phyloP scores from a whole-genome alignment of 2,329 filamentous ascomycete genomes.

The Penicillium sp. region DNA sequence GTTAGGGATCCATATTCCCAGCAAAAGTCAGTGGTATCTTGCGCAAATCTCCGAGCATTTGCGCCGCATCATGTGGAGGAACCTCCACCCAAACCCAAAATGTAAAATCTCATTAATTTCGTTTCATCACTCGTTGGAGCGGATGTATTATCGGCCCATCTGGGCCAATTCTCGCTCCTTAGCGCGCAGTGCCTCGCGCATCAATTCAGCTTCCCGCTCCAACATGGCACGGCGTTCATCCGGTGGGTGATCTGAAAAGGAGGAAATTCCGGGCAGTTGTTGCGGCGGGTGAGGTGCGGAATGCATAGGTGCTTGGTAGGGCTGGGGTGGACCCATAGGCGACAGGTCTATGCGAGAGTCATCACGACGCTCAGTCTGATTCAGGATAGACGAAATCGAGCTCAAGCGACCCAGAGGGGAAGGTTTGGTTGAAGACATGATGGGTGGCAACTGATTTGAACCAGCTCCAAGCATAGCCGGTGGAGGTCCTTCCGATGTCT shows the following conservation, averaged over 20 bases:
- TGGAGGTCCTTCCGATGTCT: conserved; percentile 31
- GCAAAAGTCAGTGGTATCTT: conserved; percentile 25
- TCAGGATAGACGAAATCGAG: conserved; percentile 75
- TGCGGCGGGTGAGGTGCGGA: conserved; percentile 23
- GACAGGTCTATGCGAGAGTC: conserved; percentile 45
- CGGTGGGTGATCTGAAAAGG: conserved; percentile 53
- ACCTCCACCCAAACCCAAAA: conserved; percentile 8
- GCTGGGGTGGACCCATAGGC: conserved; percentile 34
- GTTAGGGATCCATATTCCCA: conserved; percentile 13
- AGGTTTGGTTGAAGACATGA: conserved; percentile 37
- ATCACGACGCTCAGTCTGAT: conserved; percentile 50
- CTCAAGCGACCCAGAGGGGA: conserved; percentile 62
- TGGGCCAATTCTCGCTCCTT: conserved; percentile 73
- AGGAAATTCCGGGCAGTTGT: conserved; percentile 37
- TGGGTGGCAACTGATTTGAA: conserved; percentile 41
- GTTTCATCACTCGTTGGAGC: conserved; percentile 13
- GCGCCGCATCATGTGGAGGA: conserved; percentile 18
- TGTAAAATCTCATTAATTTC: conserved; percentile 22
- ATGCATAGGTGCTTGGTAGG: conserved; percentile 27
- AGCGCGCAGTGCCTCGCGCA: conserved; percentile 69
- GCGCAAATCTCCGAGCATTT: conserved; percentile 18
- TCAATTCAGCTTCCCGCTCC: conserved; percentile 71
- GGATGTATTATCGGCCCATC: conserved; percentile 34
- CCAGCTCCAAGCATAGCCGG: conserved; percentile 34
- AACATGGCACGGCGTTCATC: conserved; percentile 66